Base-by-base conservation (phyloP, 352 stramenopile genomes). In the Phytophthora pini region DNA sequence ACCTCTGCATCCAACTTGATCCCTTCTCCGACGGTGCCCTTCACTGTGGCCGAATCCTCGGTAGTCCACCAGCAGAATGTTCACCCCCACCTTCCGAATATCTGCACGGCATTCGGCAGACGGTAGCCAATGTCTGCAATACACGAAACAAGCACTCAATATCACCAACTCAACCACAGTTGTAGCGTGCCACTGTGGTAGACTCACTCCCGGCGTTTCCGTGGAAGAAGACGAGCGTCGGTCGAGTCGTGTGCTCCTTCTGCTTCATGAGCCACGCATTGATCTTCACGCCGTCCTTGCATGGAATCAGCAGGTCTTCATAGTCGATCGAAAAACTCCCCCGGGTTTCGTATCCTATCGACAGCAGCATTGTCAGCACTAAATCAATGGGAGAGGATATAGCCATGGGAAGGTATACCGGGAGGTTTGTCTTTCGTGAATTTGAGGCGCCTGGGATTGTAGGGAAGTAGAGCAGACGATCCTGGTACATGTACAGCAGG, bases 221-320 rank as follows among this genome's bases (percentile, higher is more conserved):
- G 48, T 99, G 95, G 72, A 98, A 98, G 56, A 98, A 99, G 31
- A 99, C 82, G 50, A 99, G 74, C 9, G 95, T 99, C 27, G 92
- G 88, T 1, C 81, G 61, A 11, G 8, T 58, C 7, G 48, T 56
- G 53, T 77, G 68, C n/a, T 88, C 62, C 3, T 76, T 79, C 45
- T 97, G 90, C 50, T 96, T 91, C 62, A 98, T 87, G 12, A 98
- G 72, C 95, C 95, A 98, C 47, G 92, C 89, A 72, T 98, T 90
- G 54, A 98, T 79, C 17, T 74, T 74, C 24, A 97, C 80, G 12
- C 88, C 87, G 68, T 98, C 94, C 13, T 72, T 77, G 36, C 83
- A 88, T 24, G 62, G 61, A 53, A 98, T 97, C 74, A 88, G 89
- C 51, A 97, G 65, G 46, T 95, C 91, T 60, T 98, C 90, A 68